These are phyloP conservation scores for Russula earlei DNA, from an alignment of 768 basidiomycete species.

Conservation along the genomic window DNA sequence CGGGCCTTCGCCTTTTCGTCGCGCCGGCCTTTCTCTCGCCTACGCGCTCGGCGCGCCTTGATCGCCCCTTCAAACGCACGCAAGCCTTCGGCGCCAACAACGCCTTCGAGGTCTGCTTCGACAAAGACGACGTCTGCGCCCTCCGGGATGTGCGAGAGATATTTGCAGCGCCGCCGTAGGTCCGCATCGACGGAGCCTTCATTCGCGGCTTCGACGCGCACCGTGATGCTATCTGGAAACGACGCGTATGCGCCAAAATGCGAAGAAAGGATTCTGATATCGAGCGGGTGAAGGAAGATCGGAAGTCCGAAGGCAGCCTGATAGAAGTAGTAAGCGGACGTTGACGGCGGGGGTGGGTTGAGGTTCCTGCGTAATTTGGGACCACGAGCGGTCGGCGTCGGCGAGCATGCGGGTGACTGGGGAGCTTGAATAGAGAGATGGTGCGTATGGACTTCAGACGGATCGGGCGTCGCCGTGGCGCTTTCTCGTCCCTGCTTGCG, in stretches of 20 bases:
- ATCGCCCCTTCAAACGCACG: conserved; percentile 79
- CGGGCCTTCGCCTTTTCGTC: conserved; percentile 77
- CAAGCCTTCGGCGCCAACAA: conserved; percentile 68
- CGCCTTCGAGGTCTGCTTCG: conserved; percentile 72
- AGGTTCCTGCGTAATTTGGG: conserved; percentile 65
- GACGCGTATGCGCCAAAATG: conserved; percentile 73
- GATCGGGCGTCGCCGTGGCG: conserved; percentile 7
- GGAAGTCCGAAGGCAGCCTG: conserved; percentile 88
- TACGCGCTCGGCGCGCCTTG: conserved; percentile 58
- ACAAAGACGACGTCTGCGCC: conserved; percentile 91
- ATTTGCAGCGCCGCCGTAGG: conserved; percentile 89
- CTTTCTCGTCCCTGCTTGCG: conserved; percentile 24
- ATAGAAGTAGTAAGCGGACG: conserved; percentile 91
- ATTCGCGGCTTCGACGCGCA: conserved; percentile 68
- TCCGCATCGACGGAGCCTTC: conserved; percentile 88
- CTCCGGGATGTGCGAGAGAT: conserved; percentile 85
- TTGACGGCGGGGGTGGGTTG: conserved; percentile 79
- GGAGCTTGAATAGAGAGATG: conserved; percentile 35
- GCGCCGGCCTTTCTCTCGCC: conserved; percentile 74
- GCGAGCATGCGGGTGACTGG: conserved; percentile 4
- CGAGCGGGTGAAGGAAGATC: conserved; percentile 89
- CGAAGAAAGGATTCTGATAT: conserved; percentile 85
- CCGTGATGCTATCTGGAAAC: conserved; percentile 74
- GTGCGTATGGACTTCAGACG: conserved; percentile 46
- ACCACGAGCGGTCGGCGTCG: conserved; percentile 31